These are phyloP conservation scores for Hygrophoropsis aurantiaca DNA, from an alignment of 768 basidiomycete species.

Conservation along the genomic window DNA sequence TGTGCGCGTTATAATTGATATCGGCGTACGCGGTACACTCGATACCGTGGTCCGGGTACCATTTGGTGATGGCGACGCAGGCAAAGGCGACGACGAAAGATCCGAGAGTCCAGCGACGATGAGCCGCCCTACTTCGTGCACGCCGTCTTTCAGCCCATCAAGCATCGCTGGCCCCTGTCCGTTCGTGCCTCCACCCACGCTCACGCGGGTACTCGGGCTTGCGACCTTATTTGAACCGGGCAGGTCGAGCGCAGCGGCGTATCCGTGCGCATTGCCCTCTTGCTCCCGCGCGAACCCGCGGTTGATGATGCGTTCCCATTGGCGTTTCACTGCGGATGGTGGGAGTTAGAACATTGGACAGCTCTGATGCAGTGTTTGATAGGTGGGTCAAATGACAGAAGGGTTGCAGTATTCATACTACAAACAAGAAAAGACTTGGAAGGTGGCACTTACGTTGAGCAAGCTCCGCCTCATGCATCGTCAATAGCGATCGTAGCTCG, in stretches of 20 bases:
- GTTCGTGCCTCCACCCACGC: slow-evolving; percentile 9
- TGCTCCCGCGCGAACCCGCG: slow-evolving; percentile 53
- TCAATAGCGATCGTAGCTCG: slow-evolving; percentile 75
- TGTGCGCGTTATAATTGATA: no score
- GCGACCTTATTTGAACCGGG: background rate
- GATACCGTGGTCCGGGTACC: slow-evolving; percentile 15
- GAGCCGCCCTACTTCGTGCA: slow-evolving; percentile 57
- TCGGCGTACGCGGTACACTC: no score
- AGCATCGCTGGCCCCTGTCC: slow-evolving; percentile 38
- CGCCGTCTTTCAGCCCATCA: slow-evolving; percentile 65
- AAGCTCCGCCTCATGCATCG: slow-evolving; percentile 71
- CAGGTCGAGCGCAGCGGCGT: slow-evolving; percentile 9
- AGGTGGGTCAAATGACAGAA: background rate
- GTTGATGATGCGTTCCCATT: slow-evolving; percentile 80
- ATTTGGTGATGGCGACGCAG: slow-evolving; percentile 10
- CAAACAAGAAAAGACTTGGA: background rate
- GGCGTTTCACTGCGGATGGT: slow-evolving; percentile 60
- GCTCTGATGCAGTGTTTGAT: background rate
- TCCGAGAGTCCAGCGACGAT: slow-evolving; percentile 47
- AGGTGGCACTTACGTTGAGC: slow-evolving; percentile 46
- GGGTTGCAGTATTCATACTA: background rate
- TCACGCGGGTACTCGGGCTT: background rate
- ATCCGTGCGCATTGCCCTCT: background rate
- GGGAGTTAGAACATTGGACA: background rate
- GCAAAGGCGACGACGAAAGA: slow-evolving; percentile 22